Conservation (phyloP, 2,329 filamentous ascomycete species). For the Diaporthe capsici region DNA sequence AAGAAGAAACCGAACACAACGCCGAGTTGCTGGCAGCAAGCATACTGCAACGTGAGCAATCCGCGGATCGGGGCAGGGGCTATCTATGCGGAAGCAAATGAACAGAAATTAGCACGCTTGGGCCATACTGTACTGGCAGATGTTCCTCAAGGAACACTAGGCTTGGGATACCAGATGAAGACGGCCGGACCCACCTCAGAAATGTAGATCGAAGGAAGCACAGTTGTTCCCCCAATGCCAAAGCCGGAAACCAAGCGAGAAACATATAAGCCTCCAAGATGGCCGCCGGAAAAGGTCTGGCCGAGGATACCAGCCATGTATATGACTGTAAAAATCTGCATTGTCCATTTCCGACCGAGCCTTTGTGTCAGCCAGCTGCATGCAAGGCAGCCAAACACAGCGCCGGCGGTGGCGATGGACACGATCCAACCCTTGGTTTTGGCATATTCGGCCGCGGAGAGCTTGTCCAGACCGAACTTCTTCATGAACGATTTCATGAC, state of each 20-base stretch:
- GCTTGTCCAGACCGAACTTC: neutral
- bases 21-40: constrained; percentile 24
- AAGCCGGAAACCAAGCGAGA: constrained; percentile 8
- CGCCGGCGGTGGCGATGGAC: constrained; percentile 5
- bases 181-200: neutral
- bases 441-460: constrained; percentile 11
- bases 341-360: constrained; percentile 16
- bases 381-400: constrained; percentile 6
- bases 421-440: constrained; percentile 11
- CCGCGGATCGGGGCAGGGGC: constrained; percentile 11
- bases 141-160: no score
- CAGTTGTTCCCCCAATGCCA: constrained; percentile 13
- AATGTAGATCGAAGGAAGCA: constrained; percentile 5
- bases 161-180: neutral
- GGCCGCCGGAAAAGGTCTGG: neutral
- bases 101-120: neutral
- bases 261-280: neutral
- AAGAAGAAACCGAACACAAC: constrained; percentile 18
- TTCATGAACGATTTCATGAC: constrained; percentile 13
- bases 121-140: no score
- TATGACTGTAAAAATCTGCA: constrained; percentile 13
- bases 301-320: constrained; percentile 6
- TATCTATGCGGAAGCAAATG: neutral
- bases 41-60: constrained; percentile 8
- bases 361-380: constrained; percentile 18